Conservation (phyloP, 148 eudicot species). For the Mesembryanthemum crystallinum region DNA sequence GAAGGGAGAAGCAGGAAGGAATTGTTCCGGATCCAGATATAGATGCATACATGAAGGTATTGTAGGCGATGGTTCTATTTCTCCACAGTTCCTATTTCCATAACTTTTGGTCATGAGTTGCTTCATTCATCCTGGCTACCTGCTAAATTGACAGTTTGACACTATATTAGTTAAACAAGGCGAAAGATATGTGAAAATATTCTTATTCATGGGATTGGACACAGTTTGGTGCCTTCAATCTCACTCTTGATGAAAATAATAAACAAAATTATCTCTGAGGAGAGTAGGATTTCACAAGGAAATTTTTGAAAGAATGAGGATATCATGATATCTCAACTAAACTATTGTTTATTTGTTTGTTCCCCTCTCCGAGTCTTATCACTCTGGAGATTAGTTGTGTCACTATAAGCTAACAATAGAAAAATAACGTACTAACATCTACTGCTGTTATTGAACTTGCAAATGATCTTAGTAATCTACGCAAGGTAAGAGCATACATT, state of each 20-base stretch:
- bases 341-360: neutral
- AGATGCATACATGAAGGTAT: constrained; percentile 84
- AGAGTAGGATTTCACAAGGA: neutral
- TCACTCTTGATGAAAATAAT: neutral
- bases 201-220: neutral
- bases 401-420: too few relatives aligned
- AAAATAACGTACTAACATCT: too few relatives aligned
- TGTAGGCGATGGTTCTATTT: neutral
- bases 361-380: too few relatives aligned
- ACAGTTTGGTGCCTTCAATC: neutral
- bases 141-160: neutral
- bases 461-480: too few relatives aligned
- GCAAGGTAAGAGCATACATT: too few relatives aligned
- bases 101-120: neutral
- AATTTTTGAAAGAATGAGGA: neutral
- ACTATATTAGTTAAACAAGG: neutral
- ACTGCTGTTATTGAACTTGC: too few relatives aligned
- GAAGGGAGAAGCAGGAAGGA: constrained; percentile 76
- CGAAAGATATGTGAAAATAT: neutral
- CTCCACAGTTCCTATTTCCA: neutral
- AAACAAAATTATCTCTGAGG: neutral
- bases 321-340: neutral
- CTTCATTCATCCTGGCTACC: neutral
- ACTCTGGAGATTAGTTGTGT: too few relatives aligned
- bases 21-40: constrained; percentile 73